Conservation (phyloP, 805 yeast species). For the Saturnispora mendoncae region DNA sequence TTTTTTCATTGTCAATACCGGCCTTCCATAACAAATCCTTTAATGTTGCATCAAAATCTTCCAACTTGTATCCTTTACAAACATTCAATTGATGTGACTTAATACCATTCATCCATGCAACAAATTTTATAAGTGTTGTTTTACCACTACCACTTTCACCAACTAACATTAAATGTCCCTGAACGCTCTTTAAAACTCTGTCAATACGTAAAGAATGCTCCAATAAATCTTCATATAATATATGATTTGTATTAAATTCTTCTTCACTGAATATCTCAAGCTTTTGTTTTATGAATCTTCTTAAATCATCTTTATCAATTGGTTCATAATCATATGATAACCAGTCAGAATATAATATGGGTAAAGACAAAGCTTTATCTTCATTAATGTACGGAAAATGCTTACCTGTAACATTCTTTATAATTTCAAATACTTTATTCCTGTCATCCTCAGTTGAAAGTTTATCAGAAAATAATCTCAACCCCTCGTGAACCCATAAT, state of each 20-base stretch:
- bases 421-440: slow-evolving; percentile 37
- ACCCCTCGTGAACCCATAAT: slow-evolving; percentile 75
- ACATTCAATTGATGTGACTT: slow-evolving; percentile 51
- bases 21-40: slow-evolving; percentile 42
- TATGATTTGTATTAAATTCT: slow-evolving; percentile 50
- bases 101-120: slow-evolving; percentile 85
- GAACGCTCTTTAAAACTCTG: slow-evolving; percentile 72
- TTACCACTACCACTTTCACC: slow-evolving; percentile 83
- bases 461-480: slow-evolving; percentile 70
- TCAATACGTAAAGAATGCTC: slow-evolving; percentile 75
- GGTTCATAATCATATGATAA: slow-evolving; percentile 52
- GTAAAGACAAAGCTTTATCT: slow-evolving; percentile 31
- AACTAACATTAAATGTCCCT: slow-evolving; percentile 81
- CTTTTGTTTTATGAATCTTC: slow-evolving; percentile 51
- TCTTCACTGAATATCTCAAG: slow-evolving; percentile 71
- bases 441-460: slow-evolving; percentile 41
- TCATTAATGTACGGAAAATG: slow-evolving; percentile 42
- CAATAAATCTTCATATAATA: slow-evolving; percentile 59
- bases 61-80: slow-evolving; percentile 41
- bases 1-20: slow-evolving; percentile 47
- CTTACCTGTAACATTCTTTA: slow-evolving; percentile 26
- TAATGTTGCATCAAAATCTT: slow-evolving; percentile 60
- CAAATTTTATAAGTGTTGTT: slow-evolving; percentile 67
- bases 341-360: slow-evolving; percentile 71
- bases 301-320: slow-evolving; percentile 40